Base-by-base conservation (phyloP, 2,329 filamentous ascomycete genomes). In the Phialophora expanda region DNA sequence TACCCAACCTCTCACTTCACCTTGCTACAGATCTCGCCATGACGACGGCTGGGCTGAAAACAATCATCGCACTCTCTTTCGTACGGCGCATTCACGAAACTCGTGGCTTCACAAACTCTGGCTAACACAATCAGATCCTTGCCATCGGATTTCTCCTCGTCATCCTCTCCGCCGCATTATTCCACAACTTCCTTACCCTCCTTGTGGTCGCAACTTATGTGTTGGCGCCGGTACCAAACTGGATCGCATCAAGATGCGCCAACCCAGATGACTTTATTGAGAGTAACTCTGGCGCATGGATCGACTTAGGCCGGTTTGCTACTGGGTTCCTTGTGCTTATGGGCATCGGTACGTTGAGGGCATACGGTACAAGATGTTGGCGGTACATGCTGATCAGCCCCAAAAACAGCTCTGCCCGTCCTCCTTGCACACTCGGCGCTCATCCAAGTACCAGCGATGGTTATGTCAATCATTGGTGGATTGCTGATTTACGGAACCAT, bases 141-240 rank as follows among this genome's bases (percentile, higher is more conserved):
- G 95, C 95, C 74, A 95, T 99, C 75, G 95, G 95, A 74, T 99
- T 99, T 83, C 91, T 99, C 75, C 92, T 99, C 73, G 95, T 98
- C 73, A 99, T 99, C 80, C 91, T 99, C 75, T 97, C 93, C 70
- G 96, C 93, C 77, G 95, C 95, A 58, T 88, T 99, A 73, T 99
- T 90, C 86, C 87, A 94, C 77, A 92, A 92, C 80, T 99, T 96
- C 87, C 92, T 95, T 75, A 93, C 95, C 63, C 88, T 99, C 70
- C 87, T 98, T 70, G 95, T 99, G 73, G 95, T 99, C 70, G 94
- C 89, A 73, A 98, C 94, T 74, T 99, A 97, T 83, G 87, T 97
- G 71, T 78, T 98, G 74, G 95, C 95, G 63, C 95, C 95, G 32
- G 80, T 99, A 65, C 95, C 95, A 69, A 99, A 99, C 86, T 98